Conservation (phyloP, 306 rosid genomes). For the Prunus kanzakura region DNA sequence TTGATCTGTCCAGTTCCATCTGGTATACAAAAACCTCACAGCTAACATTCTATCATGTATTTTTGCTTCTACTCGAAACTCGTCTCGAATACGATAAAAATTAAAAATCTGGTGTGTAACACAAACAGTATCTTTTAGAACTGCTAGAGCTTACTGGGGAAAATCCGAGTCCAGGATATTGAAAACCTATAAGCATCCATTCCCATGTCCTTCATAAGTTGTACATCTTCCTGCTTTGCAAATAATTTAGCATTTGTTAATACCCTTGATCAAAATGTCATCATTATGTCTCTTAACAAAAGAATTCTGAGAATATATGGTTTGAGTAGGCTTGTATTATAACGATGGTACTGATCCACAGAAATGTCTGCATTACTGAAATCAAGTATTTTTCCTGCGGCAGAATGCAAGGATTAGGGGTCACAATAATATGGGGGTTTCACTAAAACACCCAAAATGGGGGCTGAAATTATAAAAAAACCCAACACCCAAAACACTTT, state of each 20-base stretch:
- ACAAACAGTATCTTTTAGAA: neutral
- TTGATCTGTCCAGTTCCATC: slow-evolving; percentile 80
- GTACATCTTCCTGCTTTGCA: slow-evolving; percentile 62
- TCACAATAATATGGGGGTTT: neutral
- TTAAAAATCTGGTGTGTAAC: neutral
- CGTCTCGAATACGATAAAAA: neutral
- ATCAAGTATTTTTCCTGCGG: slow-evolving; percentile 62
- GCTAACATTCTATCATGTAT: neutral
- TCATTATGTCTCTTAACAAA: neutral
- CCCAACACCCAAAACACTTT: too few species aligned
- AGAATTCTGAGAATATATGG: neutral
- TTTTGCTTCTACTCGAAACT: neutral
- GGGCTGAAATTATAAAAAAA: too few species aligned
- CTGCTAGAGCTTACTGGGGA: slow-evolving; percentile 52
- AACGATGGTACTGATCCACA: slow-evolving; percentile 74
- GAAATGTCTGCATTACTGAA: slow-evolving; percentile 77
- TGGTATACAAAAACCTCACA: slow-evolving; percentile 12
- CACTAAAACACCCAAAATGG: too few species aligned
- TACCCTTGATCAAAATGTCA: neutral
- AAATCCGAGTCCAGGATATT: slow-evolving; percentile 85
- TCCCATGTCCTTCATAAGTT: slow-evolving; percentile 86
- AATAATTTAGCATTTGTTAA: neutral
- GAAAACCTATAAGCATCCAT: slow-evolving; percentile 89
- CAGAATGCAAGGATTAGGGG: slow-evolving; percentile 9
- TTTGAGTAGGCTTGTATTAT: slow-evolving; percentile 36